A percentile compares a stretch with the other conserved stretches of the same genome.
Evolutionary conservation across 139 green algal genomes (phyloP).

Genomic region (Chlorella sp.): DNA sequence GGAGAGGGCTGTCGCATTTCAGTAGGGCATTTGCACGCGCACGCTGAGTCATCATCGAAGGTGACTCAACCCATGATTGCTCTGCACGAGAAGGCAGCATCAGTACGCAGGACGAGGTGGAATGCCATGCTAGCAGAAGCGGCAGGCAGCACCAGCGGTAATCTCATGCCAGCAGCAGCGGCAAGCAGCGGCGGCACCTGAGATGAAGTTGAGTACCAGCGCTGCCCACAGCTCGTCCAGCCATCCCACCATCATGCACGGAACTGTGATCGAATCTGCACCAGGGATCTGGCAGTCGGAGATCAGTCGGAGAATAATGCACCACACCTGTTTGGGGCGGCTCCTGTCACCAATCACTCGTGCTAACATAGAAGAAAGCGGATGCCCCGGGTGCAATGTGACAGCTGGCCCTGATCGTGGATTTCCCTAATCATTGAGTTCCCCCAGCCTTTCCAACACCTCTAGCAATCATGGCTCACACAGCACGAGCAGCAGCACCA

Average conservation of each 20-base stretch:
- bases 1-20: no score
- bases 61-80: no score
- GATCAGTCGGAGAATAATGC: no score
- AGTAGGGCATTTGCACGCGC: no score
- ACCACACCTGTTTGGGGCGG: no score
- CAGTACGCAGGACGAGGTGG: not conserved
- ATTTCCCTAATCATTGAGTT: no score
- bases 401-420: no score
- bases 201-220: slow-evolving; percentile 41
- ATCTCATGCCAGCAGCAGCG: not conserved
- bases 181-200: not conserved
- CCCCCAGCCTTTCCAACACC: not conserved
- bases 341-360: no score
- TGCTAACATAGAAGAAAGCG: no score
- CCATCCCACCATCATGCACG: slow-evolving; percentile 46
- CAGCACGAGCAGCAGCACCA: slow-evolving; percentile 38
- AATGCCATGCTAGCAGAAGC: not conserved
- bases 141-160: not conserved
- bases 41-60: no score
- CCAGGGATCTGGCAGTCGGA: no score
- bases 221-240: slow-evolving; percentile 41
- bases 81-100: not conserved
- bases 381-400: no score
- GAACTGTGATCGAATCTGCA: slow-evolving; percentile 36
- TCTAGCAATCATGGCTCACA: not conserved